Evolutionary conservation across 2,329 filamentous ascomycete species (phyloP).

Genomic region (Lasiodiplodia citricola): DNA sequence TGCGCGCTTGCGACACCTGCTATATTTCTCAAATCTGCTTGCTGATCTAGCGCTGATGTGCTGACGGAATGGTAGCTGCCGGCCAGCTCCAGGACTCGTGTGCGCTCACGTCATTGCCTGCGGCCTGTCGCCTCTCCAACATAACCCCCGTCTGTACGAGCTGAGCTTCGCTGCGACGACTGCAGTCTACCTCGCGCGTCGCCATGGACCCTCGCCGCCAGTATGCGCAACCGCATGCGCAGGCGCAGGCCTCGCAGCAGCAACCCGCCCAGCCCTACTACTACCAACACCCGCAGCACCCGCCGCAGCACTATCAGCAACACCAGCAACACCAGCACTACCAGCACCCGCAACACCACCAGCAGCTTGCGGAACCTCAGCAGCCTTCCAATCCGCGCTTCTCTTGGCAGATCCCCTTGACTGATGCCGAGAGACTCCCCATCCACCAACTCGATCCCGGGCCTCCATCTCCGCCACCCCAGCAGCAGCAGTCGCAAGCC

Average conservation of each 20-base stretch:
- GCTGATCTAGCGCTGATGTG: slow-evolving; percentile 16
- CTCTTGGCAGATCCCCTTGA: slow-evolving; percentile 40
- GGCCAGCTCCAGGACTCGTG: not conserved
- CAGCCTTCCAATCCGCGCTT: slow-evolving; percentile 34
- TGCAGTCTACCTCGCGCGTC: not conserved
- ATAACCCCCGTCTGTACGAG: not conserved
- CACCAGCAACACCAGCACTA: not conserved
- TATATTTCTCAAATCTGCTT: slow-evolving; percentile 16
- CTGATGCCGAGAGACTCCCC: slow-evolving; percentile 31
- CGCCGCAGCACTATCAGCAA: not conserved
- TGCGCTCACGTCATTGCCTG: slow-evolving; percentile 20
- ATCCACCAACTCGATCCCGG: slow-evolving; percentile 25
- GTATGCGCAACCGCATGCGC: not conserved
- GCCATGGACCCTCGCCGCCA: slow-evolving; percentile 21
- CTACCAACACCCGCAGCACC: not conserved
- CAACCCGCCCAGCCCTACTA: slow-evolving; percentile 4
- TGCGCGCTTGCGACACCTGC: not conserved
- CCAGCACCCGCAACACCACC: not conserved
- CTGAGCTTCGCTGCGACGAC: not conserved
- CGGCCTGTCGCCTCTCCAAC: not conserved
- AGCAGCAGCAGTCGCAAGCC: slow-evolving; percentile 28
- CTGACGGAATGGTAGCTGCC: not conserved
- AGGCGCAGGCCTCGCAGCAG: not conserved
- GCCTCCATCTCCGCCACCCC: slow-evolving; percentile 11
- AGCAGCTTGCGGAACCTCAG: slow-evolving; percentile 3